Conservation (phyloP, 2,329 filamentous ascomycete species). For the Fusarium camptoceras region DNA sequence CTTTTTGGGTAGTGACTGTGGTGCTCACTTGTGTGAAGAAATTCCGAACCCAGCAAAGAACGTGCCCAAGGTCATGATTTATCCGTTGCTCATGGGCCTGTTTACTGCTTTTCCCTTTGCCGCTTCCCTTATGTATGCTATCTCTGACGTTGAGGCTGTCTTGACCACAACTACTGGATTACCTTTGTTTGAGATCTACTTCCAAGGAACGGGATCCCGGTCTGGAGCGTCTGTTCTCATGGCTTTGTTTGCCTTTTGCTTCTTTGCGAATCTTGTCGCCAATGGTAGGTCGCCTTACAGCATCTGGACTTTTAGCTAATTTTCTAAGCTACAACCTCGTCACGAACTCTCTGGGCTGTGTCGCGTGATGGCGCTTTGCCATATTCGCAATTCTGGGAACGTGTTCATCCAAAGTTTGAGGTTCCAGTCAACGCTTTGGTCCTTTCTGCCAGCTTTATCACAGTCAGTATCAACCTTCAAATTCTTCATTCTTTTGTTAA, state of each 20-base stretch:
- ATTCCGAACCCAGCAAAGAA: conserved; percentile 42
- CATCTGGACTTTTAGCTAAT: fast-evolving
- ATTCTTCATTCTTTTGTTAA: no score
- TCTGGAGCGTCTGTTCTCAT: conserved; percentile 31
- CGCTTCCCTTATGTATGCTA: conserved; percentile 28
- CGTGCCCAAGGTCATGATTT: conserved; percentile 41
- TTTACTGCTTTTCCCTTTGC: conserved; percentile 41
- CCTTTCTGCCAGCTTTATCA: conserved; percentile 30
- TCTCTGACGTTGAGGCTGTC: conserved; percentile 27
- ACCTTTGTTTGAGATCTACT: conserved; percentile 41
- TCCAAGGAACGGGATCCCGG: conserved; percentile 31
- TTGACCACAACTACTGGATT: conserved; percentile 28
- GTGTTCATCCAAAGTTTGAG: conserved; percentile 34
- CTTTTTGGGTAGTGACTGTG: conserved; percentile 40
- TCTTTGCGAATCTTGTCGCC: conserved; percentile 37
- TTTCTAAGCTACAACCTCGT: conserved; percentile 26
- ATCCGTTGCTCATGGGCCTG: conserved; percentile 36
- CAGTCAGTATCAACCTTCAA: background rate
- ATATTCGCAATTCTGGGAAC: conserved; percentile 42
- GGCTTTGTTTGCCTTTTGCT: conserved; percentile 38
- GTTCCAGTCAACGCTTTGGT: conserved; percentile 46
- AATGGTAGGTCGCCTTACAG: background rate
- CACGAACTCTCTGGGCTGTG: conserved; percentile 39
- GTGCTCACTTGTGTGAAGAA: conserved; percentile 43
- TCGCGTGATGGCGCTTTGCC: conserved; percentile 45